Percentiles rank a stretch among this genome's conserved stretches.
These are phyloP conservation scores for Russula compacta DNA, from an alignment of 768 basidiomycete genomes.

Conservation along the genomic window DNA sequence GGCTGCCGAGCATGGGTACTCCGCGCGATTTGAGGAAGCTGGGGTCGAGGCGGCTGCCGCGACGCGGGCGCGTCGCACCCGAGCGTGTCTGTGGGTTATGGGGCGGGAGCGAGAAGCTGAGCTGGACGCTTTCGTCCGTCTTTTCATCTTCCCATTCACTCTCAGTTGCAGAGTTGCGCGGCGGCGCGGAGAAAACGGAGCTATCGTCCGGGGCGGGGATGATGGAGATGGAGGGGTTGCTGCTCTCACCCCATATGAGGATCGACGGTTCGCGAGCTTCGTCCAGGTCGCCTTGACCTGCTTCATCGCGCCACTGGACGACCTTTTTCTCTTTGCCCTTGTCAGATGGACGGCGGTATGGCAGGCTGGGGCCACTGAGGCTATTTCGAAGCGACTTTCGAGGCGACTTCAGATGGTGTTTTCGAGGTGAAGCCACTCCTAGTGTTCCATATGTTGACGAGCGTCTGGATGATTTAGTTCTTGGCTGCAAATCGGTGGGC, in stretches of 20 bases:
- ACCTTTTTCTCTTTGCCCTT: slow-evolving; percentile 54
- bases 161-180: slow-evolving; percentile 40
- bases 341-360: slow-evolving; percentile 57
- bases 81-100: slow-evolving; percentile 5
- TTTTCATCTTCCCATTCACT: slow-evolving; percentile 90
- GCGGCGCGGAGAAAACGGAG: slow-evolving; percentile 32
- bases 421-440: slow-evolving; percentile 35
- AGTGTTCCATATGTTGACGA: slow-evolving; percentile 35
- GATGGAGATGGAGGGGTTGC: slow-evolving; percentile 23
- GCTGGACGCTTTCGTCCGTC: slow-evolving; percentile 65
- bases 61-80: slow-evolving; percentile 23
- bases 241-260: slow-evolving; percentile 16
- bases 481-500: slow-evolving; percentile 32
- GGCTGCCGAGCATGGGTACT: slow-evolving; percentile 45
- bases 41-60: slow-evolving; percentile 60
- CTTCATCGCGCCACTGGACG: slow-evolving; percentile 85
- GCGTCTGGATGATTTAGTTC: slow-evolving; percentile 34
- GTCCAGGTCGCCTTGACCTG: slow-evolving; percentile 71
- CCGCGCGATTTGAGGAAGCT: slow-evolving; percentile 52
- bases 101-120: slow-evolving; percentile 36
- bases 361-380: slow-evolving; percentile 35
- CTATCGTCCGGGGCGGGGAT: slow-evolving; percentile 33
- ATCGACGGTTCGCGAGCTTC: slow-evolving; percentile 37
- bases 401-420: slow-evolving; percentile 30
- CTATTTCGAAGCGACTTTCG: slow-evolving; percentile 31